Evolutionary conservation across 2,329 filamentous ascomycete species (phyloP), one percentile per base, ranked within the genome.

Genomic region (Diplodia intermedia): DNA sequence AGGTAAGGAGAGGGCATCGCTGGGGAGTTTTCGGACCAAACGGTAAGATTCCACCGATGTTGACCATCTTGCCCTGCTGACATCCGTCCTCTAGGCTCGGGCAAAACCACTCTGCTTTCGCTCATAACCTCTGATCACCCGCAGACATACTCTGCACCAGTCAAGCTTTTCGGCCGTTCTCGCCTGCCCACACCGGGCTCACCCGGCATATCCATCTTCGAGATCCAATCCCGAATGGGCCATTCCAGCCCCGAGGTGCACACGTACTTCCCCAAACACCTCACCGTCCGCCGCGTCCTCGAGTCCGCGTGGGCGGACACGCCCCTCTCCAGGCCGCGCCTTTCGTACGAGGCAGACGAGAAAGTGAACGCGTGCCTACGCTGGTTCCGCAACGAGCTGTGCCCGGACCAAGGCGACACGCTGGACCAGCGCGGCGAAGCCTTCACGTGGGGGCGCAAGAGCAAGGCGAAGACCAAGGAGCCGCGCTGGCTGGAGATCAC

Each of bases 91-190:
- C 36, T 14, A 62, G 77, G 91, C 14, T 97, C 93, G 0, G 95
- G 95, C 20, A 99, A 99, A 82, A 99, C 95, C 0, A 99, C 95
- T 0, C 86, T 99, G 49, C 86, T 98, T 33, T 95, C 93, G 5
- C 85, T 99, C 6, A 91, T 99, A 69, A 96, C 92, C 69, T 98
- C 94, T 0, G 95, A 99, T 75, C 95, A 99, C 74, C 95, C 95
- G 0, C 94, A 98, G 78, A 89, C 94, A 0, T 99, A 98, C 78
- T 92, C 92, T 0, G 87, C 94, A 29, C 94, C 94, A 0, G 90
- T 99, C 69, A 90, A 88, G 72, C 84, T 97, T 15, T 98, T 99
- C 76, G 93, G 93, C 0, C 88, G 89, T 26, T 90, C 90, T 66
- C 88, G 95, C 23, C 84, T 97, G 0, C 93, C 94, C 0, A 87